Base-by-base conservation (phyloP, 2,329 filamentous ascomycete genomes). In the Penicillium sp. region DNA sequence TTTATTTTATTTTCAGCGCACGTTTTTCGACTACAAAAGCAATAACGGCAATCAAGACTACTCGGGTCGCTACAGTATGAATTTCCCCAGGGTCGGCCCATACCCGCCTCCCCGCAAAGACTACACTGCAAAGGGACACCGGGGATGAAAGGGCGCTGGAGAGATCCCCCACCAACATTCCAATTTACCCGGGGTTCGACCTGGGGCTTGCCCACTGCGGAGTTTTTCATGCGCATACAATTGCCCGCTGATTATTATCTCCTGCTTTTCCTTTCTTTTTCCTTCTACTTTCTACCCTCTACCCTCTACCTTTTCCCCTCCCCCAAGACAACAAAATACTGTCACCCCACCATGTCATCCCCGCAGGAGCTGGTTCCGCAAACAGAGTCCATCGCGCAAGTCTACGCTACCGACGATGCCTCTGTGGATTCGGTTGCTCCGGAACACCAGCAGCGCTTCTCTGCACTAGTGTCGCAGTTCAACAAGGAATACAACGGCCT, bases 381-480 rank as follows among this genome's bases (percentile, higher is more conserved):
- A 50, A 84, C 86, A 41, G 78, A 76, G 53, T 83, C 84, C 18
- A 75, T 96, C 55, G 74, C 80, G 53, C 85, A 91, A 63, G 87
- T 96, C 60, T 97, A 97, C 70, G 84, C 87, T 14, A 71, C 80
- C 20, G 81, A 88, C 63, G 81, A 84, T 32, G 69, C 89, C 59
- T 94, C 95, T 62, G 82, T 86, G 4, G 68, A 77, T 21, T 79
- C 86, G 57, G 81, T 85, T 28, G 69, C 93, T 13, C 63, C 76
- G 6, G 70, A 75, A 17, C 86, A 95, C 65, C 77, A 74, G 30
- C 72, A 77, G 53, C 78, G 93, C 68, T 97, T 91, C 86, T 79
- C 84, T 56, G 74, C 70, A 29, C 76, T 97, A 29, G 71, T 91
- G 28, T 70, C 77, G 36, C 76, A 77, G 52, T 97, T 97, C 69